Conservation (phyloP, 306 rosid species). For the Crotalaria pallida region DNA sequence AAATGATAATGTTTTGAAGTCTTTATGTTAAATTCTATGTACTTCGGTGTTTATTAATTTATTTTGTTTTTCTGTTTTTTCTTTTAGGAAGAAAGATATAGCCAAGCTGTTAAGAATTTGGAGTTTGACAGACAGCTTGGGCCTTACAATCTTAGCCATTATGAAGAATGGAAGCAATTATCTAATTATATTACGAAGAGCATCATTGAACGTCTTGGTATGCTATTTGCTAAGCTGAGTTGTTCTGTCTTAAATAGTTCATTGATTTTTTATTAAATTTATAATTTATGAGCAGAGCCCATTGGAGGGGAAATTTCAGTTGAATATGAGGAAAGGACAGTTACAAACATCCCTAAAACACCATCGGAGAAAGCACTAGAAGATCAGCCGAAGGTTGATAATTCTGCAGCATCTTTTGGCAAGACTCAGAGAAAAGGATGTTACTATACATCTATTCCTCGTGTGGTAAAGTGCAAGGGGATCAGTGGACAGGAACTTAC, state of each 20-base stretch:
- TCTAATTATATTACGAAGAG: conserved; percentile 59
- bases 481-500: conserved; percentile 75
- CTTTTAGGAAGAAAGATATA: conserved; percentile 61
- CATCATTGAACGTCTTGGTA: conserved; percentile 57
- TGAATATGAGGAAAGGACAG: conserved; percentile 47
- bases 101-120: conserved; percentile 59
- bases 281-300: conserved; percentile 54
- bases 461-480: conserved; percentile 64
- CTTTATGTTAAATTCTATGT: neutral
- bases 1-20: neutral
- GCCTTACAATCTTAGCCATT: conserved; percentile 64
- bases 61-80: conserved; percentile 12
- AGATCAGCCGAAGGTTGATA: conserved; percentile 53
- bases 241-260: conserved; percentile 1
- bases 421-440: conserved; percentile 57
- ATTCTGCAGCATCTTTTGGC: conserved; percentile 44
- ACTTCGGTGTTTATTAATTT: neutral
- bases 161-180: conserved; percentile 68
- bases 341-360: conserved; percentile 39
- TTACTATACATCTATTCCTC: conserved; percentile 80
- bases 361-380: conserved; percentile 58
- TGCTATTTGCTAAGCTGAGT: conserved; percentile 17
- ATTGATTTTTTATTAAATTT: conserved; percentile 9
- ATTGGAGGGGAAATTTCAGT: conserved; percentile 86
- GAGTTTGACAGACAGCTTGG: conserved; percentile 89